Base-by-base conservation (phyloP, 192 early-diverging fungal species). In the Linderina pennispora region DNA sequence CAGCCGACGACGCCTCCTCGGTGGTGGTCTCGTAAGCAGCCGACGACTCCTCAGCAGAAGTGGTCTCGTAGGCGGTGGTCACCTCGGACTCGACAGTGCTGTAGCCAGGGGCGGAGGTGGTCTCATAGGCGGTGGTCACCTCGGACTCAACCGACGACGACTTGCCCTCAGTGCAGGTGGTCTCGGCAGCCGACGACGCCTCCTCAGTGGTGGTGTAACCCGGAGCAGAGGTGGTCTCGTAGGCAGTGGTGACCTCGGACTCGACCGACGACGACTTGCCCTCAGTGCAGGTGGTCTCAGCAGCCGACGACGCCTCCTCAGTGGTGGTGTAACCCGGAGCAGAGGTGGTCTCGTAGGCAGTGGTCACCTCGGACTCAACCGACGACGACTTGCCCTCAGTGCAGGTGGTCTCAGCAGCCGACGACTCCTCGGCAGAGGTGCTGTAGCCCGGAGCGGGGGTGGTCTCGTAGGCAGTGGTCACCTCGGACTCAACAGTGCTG, bases 271-370 rank as follows among this genome's bases (percentile, higher is more conserved):
- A n/a, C n/a, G 22, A 17, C 22, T 2, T 11, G 22, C 24, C 40
- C 2, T 41, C 40, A 22, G 40, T 41, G 40, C 40, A 41, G 40
- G 22, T 41, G 23, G 40, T 47, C 18, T 47, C 45, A n/a, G 23
- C 42, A 17, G 42, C 24, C 14, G 14, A 31, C 10, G 20, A 44
- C n/a, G 25, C 43, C 20, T 26, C 42, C 10, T 50, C n/a, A n/a
- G n/a, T n/a, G n/a, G n/a, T n/a, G n/a, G n/a, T n/a, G n/a, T n/a
- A n/a, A n/a, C n/a, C n/a, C n/a, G n/a, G n/a, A n/a, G n/a, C 48
- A 16, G 48, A 37, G 32, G 48, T 24, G 36, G 23, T 26, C 26
- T 40, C 38, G 23, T 2, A 18, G 39, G 23, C 39, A 2, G 39
- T 18, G 1, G 39, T 40, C 10, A n/a, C n/a, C n/a, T n/a, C n/a